Base-by-base conservation (phyloP, 2,329 filamentous ascomycete species). In the Ilyonectria sp. region DNA sequence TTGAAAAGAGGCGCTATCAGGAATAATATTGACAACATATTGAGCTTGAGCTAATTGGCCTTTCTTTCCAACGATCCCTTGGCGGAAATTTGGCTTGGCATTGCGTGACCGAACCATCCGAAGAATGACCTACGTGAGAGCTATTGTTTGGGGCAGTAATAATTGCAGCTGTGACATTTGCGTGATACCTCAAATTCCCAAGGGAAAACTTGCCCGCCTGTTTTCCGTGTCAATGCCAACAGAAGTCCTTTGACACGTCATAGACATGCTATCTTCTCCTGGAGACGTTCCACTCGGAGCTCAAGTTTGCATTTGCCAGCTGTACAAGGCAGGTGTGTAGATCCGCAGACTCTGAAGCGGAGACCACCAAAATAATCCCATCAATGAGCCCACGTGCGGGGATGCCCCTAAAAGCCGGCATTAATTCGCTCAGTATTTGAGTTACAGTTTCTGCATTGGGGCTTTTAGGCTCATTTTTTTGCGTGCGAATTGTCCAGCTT, bases 341-440 rank as follows among this genome's bases (percentile, higher is more conserved):
- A 33, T 8, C n/a, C 6, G 29, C 6, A 35, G 13, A 8, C n/a
- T 21, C 6, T 53, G 10, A 9, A 15, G 50, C 29, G 50, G 50
- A 23, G 29, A 35, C 6, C 13, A 21, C 50, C n/a, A 35, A 23
- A 35, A 35, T 35, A 35, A 35, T 53, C 31, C 29, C 50, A 13
- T 53, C 50, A 53, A 53, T 53, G 50, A 53, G 31, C 31, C n/a
- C 19, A 15, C 9, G 47, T 52, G 50, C 50, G 50, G 50, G 50
- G 50, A 13, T 21, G 2, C 7, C 10, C 33, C 35, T 3, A 21
- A 35, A 15, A 0, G 19, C 9, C n/a, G 2, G 29, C n/a, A 35
- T 53, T 53, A 21, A 52, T 4, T 40, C 29, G 17, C 49, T 35
- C 29, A 35, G 26, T 31, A 40, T 52, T 50, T 19, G 3, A 21